Evolutionary conservation across 371 early-diverging fungal species (phyloP), one percentile per base, ranked within the genome.

Genomic region (Mortierella sp.): DNA sequence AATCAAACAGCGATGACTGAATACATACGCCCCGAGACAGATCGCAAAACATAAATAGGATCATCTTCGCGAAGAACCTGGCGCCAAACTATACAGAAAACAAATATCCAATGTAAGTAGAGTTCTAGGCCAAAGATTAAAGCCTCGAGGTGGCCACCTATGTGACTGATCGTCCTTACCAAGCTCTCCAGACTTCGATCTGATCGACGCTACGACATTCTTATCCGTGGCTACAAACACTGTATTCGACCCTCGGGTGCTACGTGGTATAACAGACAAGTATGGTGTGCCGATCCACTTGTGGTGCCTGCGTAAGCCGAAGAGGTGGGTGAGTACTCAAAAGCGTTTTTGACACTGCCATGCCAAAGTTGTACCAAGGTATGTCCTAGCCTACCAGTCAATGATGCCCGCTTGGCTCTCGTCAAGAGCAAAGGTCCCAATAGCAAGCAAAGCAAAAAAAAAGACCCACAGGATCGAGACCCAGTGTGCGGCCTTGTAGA

Each of bases 281-380:
- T 61, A 64, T 29, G 88, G 81, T 44, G 85, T 81, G 21, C 91
- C 91, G 41, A 88, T 74, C 85, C 87, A 88, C 40, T 70, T 70
- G 53, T 88, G 88, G 76, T 85, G 87, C 90, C 90, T 90, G 70
- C n/a, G n/a, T n/a, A n/a, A n/a, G n/a, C n/a, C n/a, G n/a, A n/a
- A n/a, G n/a, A n/a, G n/a, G n/a, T n/a, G n/a, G n/a, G n/a, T n/a
- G n/a, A n/a, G n/a, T n/a, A n/a, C n/a, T n/a, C n/a, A n/a, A n/a
- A n/a, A n/a, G n/a, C n/a, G n/a, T n/a, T n/a, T n/a, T n/a, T n/a
- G n/a, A n/a, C n/a, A n/a, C n/a, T 39, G 39, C 8, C 39, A 10
- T 39, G 39, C 39, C 10, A 14, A 39, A 39, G 10, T 14, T 39
- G 39, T 39, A 39, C 8, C 8, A 10, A 43, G 5, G n/a, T 19